Conservation (phyloP, 73 alveolate genomes). For the Paramecium sonneborni region DNA sequence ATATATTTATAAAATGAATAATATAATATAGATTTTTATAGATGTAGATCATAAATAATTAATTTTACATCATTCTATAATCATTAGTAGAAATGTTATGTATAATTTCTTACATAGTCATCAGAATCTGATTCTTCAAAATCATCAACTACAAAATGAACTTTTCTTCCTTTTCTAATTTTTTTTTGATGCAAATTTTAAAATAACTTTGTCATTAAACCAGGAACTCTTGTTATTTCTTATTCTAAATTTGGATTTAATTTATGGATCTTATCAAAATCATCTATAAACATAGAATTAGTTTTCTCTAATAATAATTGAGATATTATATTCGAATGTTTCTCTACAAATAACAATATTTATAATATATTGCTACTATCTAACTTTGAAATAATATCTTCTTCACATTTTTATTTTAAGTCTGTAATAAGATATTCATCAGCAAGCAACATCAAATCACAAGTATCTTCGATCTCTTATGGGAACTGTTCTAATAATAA, state of each 20-base stretch:
- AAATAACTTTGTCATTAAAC: conserved; percentile 66
- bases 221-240: conserved; percentile 62
- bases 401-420: conserved; percentile 66
- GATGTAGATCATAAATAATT: too few relatives aligned
- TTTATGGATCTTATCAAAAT: conserved; percentile 47
- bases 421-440: conserved; percentile 65
- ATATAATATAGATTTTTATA: too few relatives aligned
- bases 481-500: conserved; percentile 21
- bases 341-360: conserved; percentile 9
- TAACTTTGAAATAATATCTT: conserved; percentile 64
- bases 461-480: conserved; percentile 57
- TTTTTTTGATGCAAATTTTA: neutral
- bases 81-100: conserved; percentile 53
- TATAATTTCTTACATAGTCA: conserved; percentile 43
- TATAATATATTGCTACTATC: conserved; percentile 51
- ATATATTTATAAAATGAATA: too few relatives aligned
- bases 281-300: conserved; percentile 56
- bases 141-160: conserved; percentile 54
- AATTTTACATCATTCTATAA: neutral
- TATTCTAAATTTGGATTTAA: conserved; percentile 52
- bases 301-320: conserved; percentile 18
- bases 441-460: conserved; percentile 62
- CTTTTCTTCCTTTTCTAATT: conserved; percentile 51
- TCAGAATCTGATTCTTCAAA: conserved; percentile 32
- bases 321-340: conserved; percentile 32